A percentile compares a stretch with the other conserved stretches of the same genome.
Conservation (phyloP, 768 basidiomycete genomes). For the Mycena polygramma region DNA sequence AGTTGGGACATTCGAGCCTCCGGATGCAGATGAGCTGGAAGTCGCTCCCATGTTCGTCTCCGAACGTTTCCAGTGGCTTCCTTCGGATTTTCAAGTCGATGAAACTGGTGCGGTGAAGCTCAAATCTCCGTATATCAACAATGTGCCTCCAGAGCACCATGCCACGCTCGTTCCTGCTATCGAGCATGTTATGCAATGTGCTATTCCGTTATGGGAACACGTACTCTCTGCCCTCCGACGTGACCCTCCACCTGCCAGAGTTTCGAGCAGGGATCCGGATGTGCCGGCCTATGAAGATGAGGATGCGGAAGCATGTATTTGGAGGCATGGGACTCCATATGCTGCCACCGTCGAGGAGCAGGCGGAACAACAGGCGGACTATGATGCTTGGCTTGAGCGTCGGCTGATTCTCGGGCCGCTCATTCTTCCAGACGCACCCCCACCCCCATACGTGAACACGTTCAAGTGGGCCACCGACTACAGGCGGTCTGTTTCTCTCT, state of each 20-base stretch:
- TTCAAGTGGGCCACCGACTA: neutral
- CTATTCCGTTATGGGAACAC: slow-evolving; percentile 43
- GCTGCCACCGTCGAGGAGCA: slow-evolving; percentile 2
- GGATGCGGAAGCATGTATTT: slow-evolving; percentile 11
- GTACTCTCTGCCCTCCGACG: slow-evolving; percentile 36
- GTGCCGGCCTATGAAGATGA: neutral
- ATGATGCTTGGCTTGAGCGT: neutral
- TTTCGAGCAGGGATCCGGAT: neutral
- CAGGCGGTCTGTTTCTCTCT: slow-evolving; percentile 9
- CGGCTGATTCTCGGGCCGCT: slow-evolving; percentile 3
- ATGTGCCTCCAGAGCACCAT: slow-evolving; percentile 33
- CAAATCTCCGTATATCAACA: slow-evolving; percentile 45
- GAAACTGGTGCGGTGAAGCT: slow-evolving; percentile 25
- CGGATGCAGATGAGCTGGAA: slow-evolving; percentile 4
- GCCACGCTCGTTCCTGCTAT: slow-evolving; percentile 38
- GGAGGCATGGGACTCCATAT: neutral
- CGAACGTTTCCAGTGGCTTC: slow-evolving; percentile 33
- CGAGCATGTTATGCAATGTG: slow-evolving; percentile 35
- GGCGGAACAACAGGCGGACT: neutral
- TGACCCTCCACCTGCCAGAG: slow-evolving; percentile 6
- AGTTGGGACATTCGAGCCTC: slow-evolving; percentile 1
- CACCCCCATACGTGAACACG: neutral
- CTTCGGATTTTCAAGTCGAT: slow-evolving; percentile 36
- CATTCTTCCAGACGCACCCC: slow-evolving; percentile 23
- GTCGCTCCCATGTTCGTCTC: slow-evolving; percentile 23